Evolutionary conservation across 2,329 filamentous ascomycete genomes (phyloP).

Genomic region (Phoma sp.): DNA sequence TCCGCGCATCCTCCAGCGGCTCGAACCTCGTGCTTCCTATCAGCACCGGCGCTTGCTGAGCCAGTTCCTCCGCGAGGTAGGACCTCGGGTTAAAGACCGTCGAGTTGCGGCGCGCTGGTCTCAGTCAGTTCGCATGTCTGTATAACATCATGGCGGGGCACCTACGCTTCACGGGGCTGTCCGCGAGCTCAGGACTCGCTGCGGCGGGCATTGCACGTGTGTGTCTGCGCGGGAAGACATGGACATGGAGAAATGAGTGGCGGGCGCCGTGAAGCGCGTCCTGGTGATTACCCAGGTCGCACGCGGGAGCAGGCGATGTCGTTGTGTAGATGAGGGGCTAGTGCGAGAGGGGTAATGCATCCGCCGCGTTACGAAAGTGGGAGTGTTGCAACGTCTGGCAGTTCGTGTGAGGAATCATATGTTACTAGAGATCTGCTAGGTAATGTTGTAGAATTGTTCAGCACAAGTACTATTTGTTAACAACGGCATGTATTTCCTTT

Average conservation of each 20-base stretch:
- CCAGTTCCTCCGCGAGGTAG: conserved; percentile 65
- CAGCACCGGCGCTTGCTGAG: conserved; percentile 74
- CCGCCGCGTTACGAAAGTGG: background rate
- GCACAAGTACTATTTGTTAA: too few species aligned
- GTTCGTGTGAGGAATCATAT: too few species aligned
- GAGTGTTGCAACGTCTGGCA: too few species aligned
- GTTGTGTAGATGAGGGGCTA: background rate
- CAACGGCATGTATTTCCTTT: too few species aligned
- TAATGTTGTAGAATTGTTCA: too few species aligned
- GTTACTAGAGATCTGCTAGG: too few species aligned
- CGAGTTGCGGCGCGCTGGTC: conserved; percentile 41
- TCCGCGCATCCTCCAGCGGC: conserved; percentile 71
- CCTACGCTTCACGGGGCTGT: conserved; percentile 34
- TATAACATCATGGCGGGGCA: conserved; percentile 9
- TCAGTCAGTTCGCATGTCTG: conserved; percentile 16
- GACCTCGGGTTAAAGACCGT: conserved; percentile 51
- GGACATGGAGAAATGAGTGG: background rate
- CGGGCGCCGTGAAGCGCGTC: conserved; percentile 4
- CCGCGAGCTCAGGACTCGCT: conserved; percentile 30
- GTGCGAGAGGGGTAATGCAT: background rate
- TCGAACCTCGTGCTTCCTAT: conserved; percentile 74
- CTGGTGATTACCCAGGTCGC: background rate
- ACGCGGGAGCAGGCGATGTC: background rate
- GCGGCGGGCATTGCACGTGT: conserved; percentile 32
- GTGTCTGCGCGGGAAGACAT: conserved; percentile 1